Base-by-base conservation (phyloP, 2,329 filamentous ascomycete species). In the Passalora sequoiae region DNA sequence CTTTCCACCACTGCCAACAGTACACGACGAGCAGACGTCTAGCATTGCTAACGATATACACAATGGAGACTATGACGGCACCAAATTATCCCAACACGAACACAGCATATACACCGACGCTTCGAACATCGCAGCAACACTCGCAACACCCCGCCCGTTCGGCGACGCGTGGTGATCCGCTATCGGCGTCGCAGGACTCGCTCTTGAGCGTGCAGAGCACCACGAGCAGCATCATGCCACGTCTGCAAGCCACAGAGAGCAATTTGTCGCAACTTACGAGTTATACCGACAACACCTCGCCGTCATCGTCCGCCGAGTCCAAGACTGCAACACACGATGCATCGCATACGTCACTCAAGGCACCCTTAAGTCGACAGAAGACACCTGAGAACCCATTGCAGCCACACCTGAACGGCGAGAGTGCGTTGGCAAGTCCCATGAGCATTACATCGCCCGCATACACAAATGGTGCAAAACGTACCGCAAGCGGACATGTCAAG, bases 401-500 rank as follows among this genome's bases (percentile, higher is more conserved):
- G 17, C 53, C 54, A 12, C 44, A 54, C 4, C 29, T 40, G 12
- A 33, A 55, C 52, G 38, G 58, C 54, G 43, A 55, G 4, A 46
- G 47, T 32, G 49, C 52, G 4, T 37, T 58, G 32, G 55, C 62
- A 30, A 69, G 67, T 50, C 64, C 69, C 45, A 66, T 68, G 63
- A 60, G 62, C 39, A 50, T 67, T n/a, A 61, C 63, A n/a, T 68
- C 62, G 45, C 69, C 60, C 31, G 61, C 54, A n/a, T 43, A 47
- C 49, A 60, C 55, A 24, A 73, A 60, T 54, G 73, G 76, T 13
- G 78, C 80, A 49, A 94, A 94, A 68, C 77, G 88, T 54, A 91
- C 80, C 57, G 85, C 86, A 24, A 83, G 85, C 59, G 88, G 86
- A 30, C 71, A 78, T 38, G 73, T 89, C 44, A 94, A 89, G 66